Evolutionary conservation across 2,329 filamentous ascomycete genomes (phyloP).

Genomic region (Trichoderma endophyticum): DNA sequence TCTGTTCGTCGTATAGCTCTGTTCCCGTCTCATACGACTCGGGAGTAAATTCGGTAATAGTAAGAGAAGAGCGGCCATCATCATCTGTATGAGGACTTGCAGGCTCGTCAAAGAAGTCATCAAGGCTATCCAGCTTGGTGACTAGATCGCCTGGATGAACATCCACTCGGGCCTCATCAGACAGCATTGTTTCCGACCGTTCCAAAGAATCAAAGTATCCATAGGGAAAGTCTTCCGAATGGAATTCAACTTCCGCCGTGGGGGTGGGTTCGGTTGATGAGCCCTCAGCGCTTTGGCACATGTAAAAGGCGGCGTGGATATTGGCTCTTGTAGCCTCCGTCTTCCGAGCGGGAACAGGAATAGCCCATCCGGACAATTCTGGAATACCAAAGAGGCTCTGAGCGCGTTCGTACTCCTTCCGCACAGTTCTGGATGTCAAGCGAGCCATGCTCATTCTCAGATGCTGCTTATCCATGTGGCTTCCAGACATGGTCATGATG

Average conservation of each 20-base stretch:
- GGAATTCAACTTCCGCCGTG: constrained; percentile 88
- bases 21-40: constrained; percentile 66
- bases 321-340: constrained; percentile 83
- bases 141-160: constrained; percentile 73
- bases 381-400: constrained; percentile 96
- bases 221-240: constrained; percentile 81
- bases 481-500: constrained; percentile 90
- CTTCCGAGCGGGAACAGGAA: constrained; percentile 87
- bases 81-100: constrained; percentile 56
- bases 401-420: constrained; percentile 92
- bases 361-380: constrained; percentile 92
- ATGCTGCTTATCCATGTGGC: constrained; percentile 90
- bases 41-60: constrained; percentile 62
- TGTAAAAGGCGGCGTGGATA: constrained; percentile 94
- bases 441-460: constrained; percentile 97
- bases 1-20: constrained; percentile 88
- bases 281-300: constrained; percentile 70
- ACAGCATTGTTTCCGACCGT: constrained; percentile 88
- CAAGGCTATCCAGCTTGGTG: constrained; percentile 71
- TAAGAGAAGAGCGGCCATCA: constrained; percentile 59
- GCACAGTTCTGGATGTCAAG: constrained; percentile 76
- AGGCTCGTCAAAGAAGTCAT: constrained; percentile 77
- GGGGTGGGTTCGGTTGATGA: constrained; percentile 57
- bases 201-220: constrained; percentile 71
- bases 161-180: constrained; percentile 72